Conservation (phyloP, 164 flowering plant species). For the Vitis cinerea region DNA sequence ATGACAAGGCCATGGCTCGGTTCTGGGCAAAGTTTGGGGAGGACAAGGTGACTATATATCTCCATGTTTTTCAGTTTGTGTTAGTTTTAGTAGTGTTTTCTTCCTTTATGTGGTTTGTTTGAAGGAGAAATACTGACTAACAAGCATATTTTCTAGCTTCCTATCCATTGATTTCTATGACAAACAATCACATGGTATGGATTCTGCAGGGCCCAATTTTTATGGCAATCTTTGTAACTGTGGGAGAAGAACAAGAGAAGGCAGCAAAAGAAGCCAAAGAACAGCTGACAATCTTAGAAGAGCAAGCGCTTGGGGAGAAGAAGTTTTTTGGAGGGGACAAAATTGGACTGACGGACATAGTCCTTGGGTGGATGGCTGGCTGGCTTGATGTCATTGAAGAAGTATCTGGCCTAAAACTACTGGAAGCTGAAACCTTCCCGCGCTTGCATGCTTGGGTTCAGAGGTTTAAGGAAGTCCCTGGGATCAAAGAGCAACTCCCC, state of each 20-base stretch:
- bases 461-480: slow-evolving; percentile 27
- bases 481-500: slow-evolving; percentile 31
- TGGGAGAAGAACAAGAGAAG: slow-evolving; percentile 37
- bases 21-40: slow-evolving; percentile 36
- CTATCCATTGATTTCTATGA: too few species aligned
- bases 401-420: slow-evolving; percentile 15
- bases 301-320: slow-evolving; percentile 27
- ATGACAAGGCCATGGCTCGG: slow-evolving; percentile 30
- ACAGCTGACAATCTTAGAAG: slow-evolving; percentile 29
- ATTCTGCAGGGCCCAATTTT: slow-evolving; percentile 11
- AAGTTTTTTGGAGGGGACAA: slow-evolving; percentile 32
- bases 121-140: too few species aligned
- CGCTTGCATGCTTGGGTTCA: slow-evolving; percentile 27
- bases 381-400: slow-evolving; percentile 33
- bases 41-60: slow-evolving; percentile 24
- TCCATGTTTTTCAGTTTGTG: too few species aligned
- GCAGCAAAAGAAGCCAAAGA: slow-evolving; percentile 30
- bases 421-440: slow-evolving; percentile 29
- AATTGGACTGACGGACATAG: slow-evolving; percentile 36
- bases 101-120: too few species aligned
- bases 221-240: slow-evolving; percentile 3
- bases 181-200: too few species aligned
- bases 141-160: too few species aligned
- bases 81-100: too few species aligned
- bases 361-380: slow-evolving; percentile 26